Conservation (phyloP, 1,284 basidiomycete genomes). For the Leucoagaricus sp. region DNA sequence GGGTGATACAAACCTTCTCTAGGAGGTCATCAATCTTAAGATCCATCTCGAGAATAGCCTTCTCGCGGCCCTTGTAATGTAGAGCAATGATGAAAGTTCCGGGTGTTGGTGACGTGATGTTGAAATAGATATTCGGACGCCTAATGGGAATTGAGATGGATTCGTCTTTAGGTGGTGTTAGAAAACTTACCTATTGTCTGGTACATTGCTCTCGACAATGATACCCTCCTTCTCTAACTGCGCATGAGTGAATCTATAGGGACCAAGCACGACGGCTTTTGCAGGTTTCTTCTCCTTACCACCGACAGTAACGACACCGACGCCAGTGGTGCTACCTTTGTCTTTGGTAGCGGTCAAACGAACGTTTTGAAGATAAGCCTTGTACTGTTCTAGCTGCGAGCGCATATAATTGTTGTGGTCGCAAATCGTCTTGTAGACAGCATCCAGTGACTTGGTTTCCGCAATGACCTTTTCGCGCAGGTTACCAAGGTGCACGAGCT, state of each 20-base stretch:
- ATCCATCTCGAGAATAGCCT: slow-evolving; percentile 99
- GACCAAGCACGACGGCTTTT: slow-evolving; percentile 88
- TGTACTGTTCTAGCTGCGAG: slow-evolving; percentile 98
- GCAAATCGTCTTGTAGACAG: slow-evolving; percentile 98
- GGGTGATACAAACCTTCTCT: slow-evolving; percentile 72
- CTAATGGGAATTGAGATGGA: slow-evolving; percentile 42
- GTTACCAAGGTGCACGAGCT: slow-evolving; percentile 95
- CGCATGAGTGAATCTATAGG: slow-evolving; percentile 96
- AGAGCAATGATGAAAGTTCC: slow-evolving; percentile 99
- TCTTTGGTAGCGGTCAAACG: slow-evolving; percentile 87
- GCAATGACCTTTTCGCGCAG: slow-evolving; percentile 93
- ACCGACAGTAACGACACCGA: slow-evolving; percentile 94
- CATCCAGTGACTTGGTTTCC: slow-evolving; percentile 91
- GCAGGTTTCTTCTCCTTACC: slow-evolving; percentile 95
- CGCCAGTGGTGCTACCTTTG: slow-evolving; percentile 80
- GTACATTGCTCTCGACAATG: slow-evolving; percentile 98
- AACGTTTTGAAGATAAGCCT: slow-evolving; percentile 98
- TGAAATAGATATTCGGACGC: slow-evolving; percentile 98
- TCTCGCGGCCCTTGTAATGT: slow-evolving; percentile 99
- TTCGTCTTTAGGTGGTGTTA: not conserved
- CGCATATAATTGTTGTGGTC: slow-evolving; percentile 99
- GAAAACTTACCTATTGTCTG: slow-evolving; percentile 84
- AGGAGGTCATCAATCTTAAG: slow-evolving; percentile 98
- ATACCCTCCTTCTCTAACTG: slow-evolving; percentile 99
- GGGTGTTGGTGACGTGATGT: slow-evolving; percentile 95